Evolutionary conservation across 1,284 basidiomycete genomes (phyloP), one percentile per base, ranked within the genome.

Genomic region (Malassezia arunalokei): DNA sequence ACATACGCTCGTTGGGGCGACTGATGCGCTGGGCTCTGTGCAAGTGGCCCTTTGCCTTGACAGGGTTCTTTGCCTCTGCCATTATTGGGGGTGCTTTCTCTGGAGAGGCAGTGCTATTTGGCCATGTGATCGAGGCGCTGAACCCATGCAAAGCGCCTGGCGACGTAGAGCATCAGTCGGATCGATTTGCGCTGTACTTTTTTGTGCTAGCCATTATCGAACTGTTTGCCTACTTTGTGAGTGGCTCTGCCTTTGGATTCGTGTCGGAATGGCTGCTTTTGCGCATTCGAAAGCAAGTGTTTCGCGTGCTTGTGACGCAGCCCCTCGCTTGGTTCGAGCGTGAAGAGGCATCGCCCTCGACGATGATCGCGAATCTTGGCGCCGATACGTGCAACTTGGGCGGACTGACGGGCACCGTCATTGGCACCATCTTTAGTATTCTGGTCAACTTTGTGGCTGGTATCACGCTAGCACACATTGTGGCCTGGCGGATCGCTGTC

Each of bases 361-460:
- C 43, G n/a, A 59, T 66, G 55, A 64, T 64, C 32, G 60, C 60
- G 3, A 47, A 52, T 17, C 60, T 68, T n/a, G 56, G 56, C 32
- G 58, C 62, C 32, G 66, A 68, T 41, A 60, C 61, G 35, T 62
- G 58, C 47, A 60, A 62, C 39, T 54, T 66, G 31, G 64, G 60
- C 30, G 64, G 64, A 1, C 59, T 68, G 8, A 66, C 64, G 12
- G 56, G 59, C 17, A 62, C 58, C 0, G 63, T 68, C 30, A 64
- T 66, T 24, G 64, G 66, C 1, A 64, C 64, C n/a, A 62, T 68
- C 12, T 63, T 64, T 17, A 61, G 64, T 52, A 64, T 66, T 43
- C 29, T 61, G n/a, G 57, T 66, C 57, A 67, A 67, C 51, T 43
- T 67, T 33, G 32, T 62, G 5, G 63, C 59, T 0, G 65, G 65